Evolutionary conservation across 805 yeast species (phyloP).

Genomic region (Ogataea nonfermentans): DNA sequence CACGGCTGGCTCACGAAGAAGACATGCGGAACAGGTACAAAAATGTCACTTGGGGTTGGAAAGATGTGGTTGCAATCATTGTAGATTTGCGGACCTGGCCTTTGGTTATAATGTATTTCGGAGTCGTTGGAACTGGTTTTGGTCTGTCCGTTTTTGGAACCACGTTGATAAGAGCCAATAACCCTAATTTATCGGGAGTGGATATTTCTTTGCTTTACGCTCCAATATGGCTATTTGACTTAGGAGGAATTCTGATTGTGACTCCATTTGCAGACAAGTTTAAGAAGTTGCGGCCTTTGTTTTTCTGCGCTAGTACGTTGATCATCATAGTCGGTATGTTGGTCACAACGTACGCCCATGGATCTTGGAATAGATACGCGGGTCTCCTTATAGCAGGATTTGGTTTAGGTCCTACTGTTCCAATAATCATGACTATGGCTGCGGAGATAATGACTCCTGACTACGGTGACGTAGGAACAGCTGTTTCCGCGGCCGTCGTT

Average conservation of each 20-base stretch:
- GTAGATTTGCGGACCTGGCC: conserved; percentile 76
- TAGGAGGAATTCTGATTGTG: conserved; percentile 66
- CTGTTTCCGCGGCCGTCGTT: conserved; percentile 78
- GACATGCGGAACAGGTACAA: conserved; percentile 59
- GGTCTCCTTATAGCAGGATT: conserved; percentile 81
- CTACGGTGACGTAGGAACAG: conserved; percentile 83
- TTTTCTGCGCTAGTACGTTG: conserved; percentile 60
- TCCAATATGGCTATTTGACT: conserved; percentile 87
- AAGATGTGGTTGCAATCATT: conserved; percentile 53
- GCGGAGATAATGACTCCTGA: conserved; percentile 68
- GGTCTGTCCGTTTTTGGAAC: conserved; percentile 86
- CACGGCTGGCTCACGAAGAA: conserved; percentile 51
- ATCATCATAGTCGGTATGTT: conserved; percentile 74
- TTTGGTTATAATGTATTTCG: conserved; percentile 81
- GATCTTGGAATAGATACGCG: conserved; percentile 73
- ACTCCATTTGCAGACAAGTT: conserved; percentile 79
- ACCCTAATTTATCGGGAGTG: conserved; percentile 62
- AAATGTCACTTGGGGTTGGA: conserved; percentile 52
- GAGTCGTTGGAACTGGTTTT: conserved; percentile 88
- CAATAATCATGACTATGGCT: conserved; percentile 81
- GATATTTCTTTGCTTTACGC: conserved; percentile 75
- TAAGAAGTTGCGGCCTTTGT: conserved; percentile 54
- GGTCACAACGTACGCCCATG: conserved; percentile 72
- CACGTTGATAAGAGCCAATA: conserved; percentile 63
- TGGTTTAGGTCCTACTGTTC: conserved; percentile 90